Conservation (phyloP, 2,329 filamentous ascomycete species). For the Neurospora sp. region DNA sequence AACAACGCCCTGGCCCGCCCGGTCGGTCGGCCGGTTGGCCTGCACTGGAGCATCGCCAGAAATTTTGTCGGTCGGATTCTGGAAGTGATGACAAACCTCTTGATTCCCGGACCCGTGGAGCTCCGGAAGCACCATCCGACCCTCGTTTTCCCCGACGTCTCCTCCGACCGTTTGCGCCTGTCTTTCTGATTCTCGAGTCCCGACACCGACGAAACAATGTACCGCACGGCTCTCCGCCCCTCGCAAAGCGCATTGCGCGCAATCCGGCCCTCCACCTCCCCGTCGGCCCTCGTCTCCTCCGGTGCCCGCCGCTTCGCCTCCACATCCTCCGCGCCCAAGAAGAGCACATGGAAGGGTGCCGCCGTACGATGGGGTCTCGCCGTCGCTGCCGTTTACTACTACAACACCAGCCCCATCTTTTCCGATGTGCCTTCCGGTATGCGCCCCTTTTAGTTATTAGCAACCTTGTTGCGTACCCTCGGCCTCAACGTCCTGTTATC, state of each 20-base stretch:
- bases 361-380: constrained; percentile 67
- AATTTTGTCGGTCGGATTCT: constrained; percentile 13
- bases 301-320: constrained; percentile 42
- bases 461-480: not conserved
- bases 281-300: constrained; percentile 19
- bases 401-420: constrained; percentile 83
- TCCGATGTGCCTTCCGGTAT: constrained; percentile 71
- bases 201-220: constrained; percentile 30
- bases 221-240: constrained; percentile 40
- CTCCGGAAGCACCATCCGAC: constrained; percentile 8
- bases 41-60: constrained; percentile 12
- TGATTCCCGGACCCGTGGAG: constrained; percentile 2
- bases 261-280: constrained; percentile 27
- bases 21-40: not conserved
- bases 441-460: not conserved
- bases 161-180: not conserved
- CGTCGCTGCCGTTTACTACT: constrained; percentile 75
- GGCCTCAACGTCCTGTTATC: not conserved
- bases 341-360: constrained; percentile 73
- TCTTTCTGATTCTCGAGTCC: not conserved
- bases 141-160: constrained; percentile 7
- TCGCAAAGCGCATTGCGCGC: constrained; percentile 35
- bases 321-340: constrained; percentile 53
- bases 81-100: constrained; percentile 14
- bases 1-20: not conserved